Base-by-base conservation (phyloP, 495 filamentous ascomycete genomes). In the Elaphomyces granulatus region DNA sequence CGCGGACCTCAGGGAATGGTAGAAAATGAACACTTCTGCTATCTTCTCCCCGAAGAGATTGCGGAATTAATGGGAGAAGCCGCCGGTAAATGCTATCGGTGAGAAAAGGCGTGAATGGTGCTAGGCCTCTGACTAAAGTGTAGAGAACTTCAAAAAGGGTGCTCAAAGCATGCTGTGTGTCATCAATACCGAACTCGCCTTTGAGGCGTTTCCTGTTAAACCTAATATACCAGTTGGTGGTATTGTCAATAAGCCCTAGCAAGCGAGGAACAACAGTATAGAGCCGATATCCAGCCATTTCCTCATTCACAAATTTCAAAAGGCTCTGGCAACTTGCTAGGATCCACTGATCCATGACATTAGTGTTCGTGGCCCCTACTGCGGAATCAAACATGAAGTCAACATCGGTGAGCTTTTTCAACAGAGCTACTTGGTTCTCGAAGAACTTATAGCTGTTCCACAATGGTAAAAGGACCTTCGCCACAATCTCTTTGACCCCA, bases 371-470 rank as follows among this genome's bases (percentile, higher is more conserved):
- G 21, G 54, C 44, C 54, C 86, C 81, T 36, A 78, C 72, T 42
- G 71, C 68, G 2, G 84, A 81, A 48, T 90, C 78, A 54, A 90
- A 95, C 34, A 76, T 53, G 52, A 77, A 96, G 45, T 90, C 78
- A 12, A 81, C 62, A 32, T 76, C 68, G 41, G 83, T 77, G 34
- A 88, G 67, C 68, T 96, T 98, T 70, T 94, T 94, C 43, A 93
- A 62, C 12, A 98, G 70, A 37, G 77, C 67, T n/a, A 87, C 84
- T 60, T 95, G 90, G n/a, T 84, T 87, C 37, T 90, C 82, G 43
- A 96, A 95, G 69, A 98, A 96, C 53, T 90, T 87, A 63, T 90
- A 96, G 49, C 80, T 87, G 61, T 96, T 98, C 90, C 90, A 96
- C 15, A 98, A 63, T 7, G 92, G 92, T 26, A 98, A 67, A 1